Conservation (phyloP, 1,284 basidiomycete species). For the Bondarzewia mesenterica region DNA sequence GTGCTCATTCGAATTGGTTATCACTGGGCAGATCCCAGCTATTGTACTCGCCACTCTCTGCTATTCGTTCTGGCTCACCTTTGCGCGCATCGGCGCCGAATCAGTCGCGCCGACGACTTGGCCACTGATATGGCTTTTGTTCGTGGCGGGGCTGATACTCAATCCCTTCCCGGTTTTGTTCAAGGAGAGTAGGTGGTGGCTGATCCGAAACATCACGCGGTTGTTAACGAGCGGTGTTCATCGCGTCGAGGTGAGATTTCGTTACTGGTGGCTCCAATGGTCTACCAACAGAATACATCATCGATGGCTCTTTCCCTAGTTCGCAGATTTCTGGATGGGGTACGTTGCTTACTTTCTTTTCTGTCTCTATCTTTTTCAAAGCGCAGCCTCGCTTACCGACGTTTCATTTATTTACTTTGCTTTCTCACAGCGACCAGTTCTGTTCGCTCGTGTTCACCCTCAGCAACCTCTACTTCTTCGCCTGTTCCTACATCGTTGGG, state of each 20-base stretch:
- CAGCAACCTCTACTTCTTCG: constrained; percentile 66
- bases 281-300: neutral
- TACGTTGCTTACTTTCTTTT: constrained; percentile 22
- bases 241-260: constrained; percentile 58
- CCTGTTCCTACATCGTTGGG: constrained; percentile 57
- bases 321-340: constrained; percentile 81
- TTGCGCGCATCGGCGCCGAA: constrained; percentile 50
- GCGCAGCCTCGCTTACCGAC: constrained; percentile 17
- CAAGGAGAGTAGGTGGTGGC: constrained; percentile 71
- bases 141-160: constrained; percentile 54
- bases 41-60: constrained; percentile 71
- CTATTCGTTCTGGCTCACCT: constrained; percentile 83
- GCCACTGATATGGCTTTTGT: constrained; percentile 81
- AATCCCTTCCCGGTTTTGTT: constrained; percentile 72
- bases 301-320: constrained; percentile 29
- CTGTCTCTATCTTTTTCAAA: neutral
- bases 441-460: constrained; percentile 71
- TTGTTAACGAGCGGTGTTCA: constrained; percentile 65
- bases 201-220: constrained; percentile 54
- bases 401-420: constrained; percentile 8
- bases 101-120: constrained; percentile 50
- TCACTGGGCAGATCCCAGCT: constrained; percentile 57
- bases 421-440: constrained; percentile 65
- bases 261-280: neutral
- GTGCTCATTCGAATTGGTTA: neutral